phyloP scores from a whole-genome alignment of 1,139 yeast genomes.

The Hemisphaericaspora xylofermentans region DNA sequence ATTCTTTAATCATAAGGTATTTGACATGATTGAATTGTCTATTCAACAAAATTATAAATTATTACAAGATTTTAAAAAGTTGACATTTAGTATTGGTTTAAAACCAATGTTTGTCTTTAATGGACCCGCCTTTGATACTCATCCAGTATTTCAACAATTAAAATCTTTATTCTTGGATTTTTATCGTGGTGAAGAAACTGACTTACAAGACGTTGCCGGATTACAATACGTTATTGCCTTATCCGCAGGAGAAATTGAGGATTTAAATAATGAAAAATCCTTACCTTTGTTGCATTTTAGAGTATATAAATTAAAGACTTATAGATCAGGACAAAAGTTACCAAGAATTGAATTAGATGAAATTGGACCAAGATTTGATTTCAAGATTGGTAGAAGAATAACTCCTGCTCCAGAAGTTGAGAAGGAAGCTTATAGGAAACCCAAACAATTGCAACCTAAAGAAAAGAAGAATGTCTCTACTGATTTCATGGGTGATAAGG shows the following conservation, averaged over 20 bases:
- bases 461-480: conserved; percentile 86
- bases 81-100: conserved; percentile 82
- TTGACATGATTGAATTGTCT: conserved; percentile 91
- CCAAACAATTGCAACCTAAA: conserved; percentile 80
- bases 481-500: conserved; percentile 93
- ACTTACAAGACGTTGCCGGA: conserved; percentile 90
- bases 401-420: conserved; percentile 86
- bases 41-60: conserved; percentile 69
- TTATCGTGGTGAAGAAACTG: conserved; percentile 83
- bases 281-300: conserved; percentile 86
- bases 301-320: conserved; percentile 83
- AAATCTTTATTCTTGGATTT: conserved; percentile 90
- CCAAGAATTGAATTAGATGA: conserved; percentile 95
- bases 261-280: conserved; percentile 17
- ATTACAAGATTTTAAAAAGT: conserved; percentile 74
- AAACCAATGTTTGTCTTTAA: conserved; percentile 94
- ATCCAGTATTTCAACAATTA: conserved; percentile 81
- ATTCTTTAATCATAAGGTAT: conserved; percentile 84
- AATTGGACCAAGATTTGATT: conserved; percentile 94
- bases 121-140: conserved; percentile 87
- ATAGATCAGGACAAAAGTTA: conserved; percentile 77
- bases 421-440: conserved; percentile 81
- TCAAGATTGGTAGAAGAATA: conserved; percentile 84
- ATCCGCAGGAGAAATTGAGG: conserved; percentile 64
- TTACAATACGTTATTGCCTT: conserved; percentile 85